Evolutionary conservation across 2,329 filamentous ascomycete genomes (phyloP), one percentile per base, ranked within the genome.

Genomic region (Elsinoe arachidis): DNA sequence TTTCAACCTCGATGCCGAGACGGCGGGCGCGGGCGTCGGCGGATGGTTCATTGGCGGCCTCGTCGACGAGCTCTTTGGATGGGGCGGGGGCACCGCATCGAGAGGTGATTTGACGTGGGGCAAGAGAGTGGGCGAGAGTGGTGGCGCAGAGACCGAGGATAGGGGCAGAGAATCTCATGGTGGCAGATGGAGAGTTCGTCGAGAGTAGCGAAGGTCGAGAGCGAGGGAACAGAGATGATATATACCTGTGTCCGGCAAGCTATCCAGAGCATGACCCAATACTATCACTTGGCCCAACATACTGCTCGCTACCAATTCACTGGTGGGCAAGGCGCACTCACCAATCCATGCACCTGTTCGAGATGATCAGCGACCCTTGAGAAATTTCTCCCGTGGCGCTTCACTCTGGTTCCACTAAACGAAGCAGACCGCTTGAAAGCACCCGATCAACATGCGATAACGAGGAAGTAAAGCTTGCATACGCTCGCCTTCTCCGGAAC

Each of bases 1-100:
- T 65, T 35, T 73, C 67, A 34, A 53, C 49, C 11, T 26, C 12
- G 34, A 53, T 21, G 49, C 33, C 49, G 34, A 26, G 9, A 15
- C 49, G 49, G 33, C 49, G 33, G 33, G 26, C 15, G n/a, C 26
- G 9, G 19, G 46, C 17, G n/a, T 53, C 49, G 33, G 49, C n/a
- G 3, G 49, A 35, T 1, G 49, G 49, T 34, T 53, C 49, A 9
- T 53, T 53, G 49, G 49, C 49, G 49, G 49, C 49, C 26, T 53
- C 49, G 7, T 21, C 49, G 33, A 53, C 2, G 34, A 53, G 49
- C 15, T 53, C 49, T 14, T 14, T n/a, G 49, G 15, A 21, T 6
- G 49, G 49, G 15, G 33, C 34, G 17, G 49, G 49, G 34, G 49
- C 49, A 14, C 49, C 49, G 49, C 49, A 53, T 15, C 49, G 49